Conservation (phyloP, 192 early-diverging fungal species). For the Entomortierella parvispora region DNA sequence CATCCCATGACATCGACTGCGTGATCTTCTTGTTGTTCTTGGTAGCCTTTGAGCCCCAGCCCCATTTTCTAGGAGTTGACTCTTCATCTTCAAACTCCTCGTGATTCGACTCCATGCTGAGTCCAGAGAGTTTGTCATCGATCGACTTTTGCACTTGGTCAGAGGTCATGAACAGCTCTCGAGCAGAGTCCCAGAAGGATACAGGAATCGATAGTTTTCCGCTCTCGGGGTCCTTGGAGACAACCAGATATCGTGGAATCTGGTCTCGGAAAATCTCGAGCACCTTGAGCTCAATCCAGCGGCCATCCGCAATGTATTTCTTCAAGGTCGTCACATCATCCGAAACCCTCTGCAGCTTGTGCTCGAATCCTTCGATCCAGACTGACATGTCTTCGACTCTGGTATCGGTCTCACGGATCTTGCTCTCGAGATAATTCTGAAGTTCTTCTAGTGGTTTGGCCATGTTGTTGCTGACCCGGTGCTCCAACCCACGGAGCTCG, state of each 20-base stretch:
- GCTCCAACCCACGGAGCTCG: too few species aligned
- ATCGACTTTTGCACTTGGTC: constrained; percentile 24
- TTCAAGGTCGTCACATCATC: constrained; percentile 18
- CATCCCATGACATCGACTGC: constrained; percentile 18
- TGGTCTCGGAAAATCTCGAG: constrained; percentile 30
- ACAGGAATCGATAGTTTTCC: constrained; percentile 27
- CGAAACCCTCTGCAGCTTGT: constrained; percentile 19
- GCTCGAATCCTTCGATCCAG: constrained; percentile 17
- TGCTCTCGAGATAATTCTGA: neutral
- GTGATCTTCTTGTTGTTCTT: constrained; percentile 13
- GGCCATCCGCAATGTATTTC: constrained; percentile 20
- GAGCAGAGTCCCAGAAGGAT: constrained; percentile 36
- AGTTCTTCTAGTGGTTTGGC: neutral
- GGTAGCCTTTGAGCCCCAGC: constrained; percentile 1
- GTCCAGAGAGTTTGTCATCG: constrained; percentile 1
- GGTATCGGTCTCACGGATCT: neutral
- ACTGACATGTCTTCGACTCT: constrained; percentile 11
- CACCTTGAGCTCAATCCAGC: constrained; percentile 39
- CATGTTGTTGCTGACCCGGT: neutral
- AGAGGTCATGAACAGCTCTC: constrained; percentile 26
- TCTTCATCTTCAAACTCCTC: neutral
- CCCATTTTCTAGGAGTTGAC: neutral
- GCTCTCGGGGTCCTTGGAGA: constrained; percentile 22
- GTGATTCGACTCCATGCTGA: constrained; percentile 9
- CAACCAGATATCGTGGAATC: constrained; percentile 35